Base-by-base conservation (phyloP, 208 protist species). In the Leishmania amazonensis region DNA sequence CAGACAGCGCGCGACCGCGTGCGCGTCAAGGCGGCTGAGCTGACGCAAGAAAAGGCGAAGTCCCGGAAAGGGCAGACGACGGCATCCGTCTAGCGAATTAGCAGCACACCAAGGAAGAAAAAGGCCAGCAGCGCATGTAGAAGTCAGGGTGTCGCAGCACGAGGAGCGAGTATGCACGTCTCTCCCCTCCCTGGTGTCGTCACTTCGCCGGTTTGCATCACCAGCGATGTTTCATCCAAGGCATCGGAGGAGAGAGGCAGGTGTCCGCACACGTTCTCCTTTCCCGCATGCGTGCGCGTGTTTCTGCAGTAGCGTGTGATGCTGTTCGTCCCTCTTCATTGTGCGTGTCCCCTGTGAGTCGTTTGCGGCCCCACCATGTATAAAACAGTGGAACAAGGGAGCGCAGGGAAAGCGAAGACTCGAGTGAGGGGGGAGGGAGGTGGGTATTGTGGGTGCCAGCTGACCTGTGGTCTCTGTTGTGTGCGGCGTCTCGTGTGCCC, bases 1-100 rank as follows among this genome's bases (percentile, higher is more conserved):
- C 89, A 90, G 87, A 83, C 83, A 79, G 80, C 88, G 81, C 79
- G 88, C 76, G 57, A 87, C 73, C 74, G 92, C 76, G 49, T 73
- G 8, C 78, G 83, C n/a, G 78, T 86, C 28, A 72, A 75, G 85
- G 79, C 71, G 75, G 79, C 78, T 42, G 70, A 85, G 67, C 5
- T 71, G 75, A 15, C 31, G 45, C 57, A 76, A 42, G 53, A 77
- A 8, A 80, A 80, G 47, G 64, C 28, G 53, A 70, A 40, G 76
- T 13, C 64, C 6, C 21, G 64, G 15, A 57, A 72, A n/a, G 45
- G 40, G 28, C 17, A 31, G 49, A 40, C 42, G 28, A 47, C 38
- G 17, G 60, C 70, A 45, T n/a, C 49, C 35, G 78, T 51, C 35
- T 57, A 49, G 51, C 24, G 58, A 57, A 13, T 67, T 9, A 38